Evolutionary conservation across 352 stramenopile species (phyloP), one percentile per base, ranked within the genome.

Genomic region (Phytophthora hybrid): DNA sequence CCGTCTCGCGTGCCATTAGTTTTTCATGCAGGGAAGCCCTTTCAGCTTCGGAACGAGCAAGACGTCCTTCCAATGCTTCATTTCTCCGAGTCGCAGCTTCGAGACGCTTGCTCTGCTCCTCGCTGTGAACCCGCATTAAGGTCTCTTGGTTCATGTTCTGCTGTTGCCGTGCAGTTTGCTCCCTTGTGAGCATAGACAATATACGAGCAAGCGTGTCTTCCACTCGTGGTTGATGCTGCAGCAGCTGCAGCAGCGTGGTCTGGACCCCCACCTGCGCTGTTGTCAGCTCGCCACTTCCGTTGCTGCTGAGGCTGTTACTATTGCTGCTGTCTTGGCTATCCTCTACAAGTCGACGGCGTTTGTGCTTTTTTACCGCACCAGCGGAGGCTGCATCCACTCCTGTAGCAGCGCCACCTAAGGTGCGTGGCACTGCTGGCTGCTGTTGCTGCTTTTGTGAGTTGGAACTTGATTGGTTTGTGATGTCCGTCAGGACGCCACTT

Each of bases 391-490:
- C 49, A 49, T 62, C 60, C 5, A 19, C 23, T 19, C 59, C 68
- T n/a, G 59, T 49, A 44, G 21, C 59, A 39, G 41, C 52, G n/a
- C 49, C 23, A 29, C 21, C 55, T 19, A 51, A 64, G 5, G 58
- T 49, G n/a, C 44, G 63, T 19, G 74, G 37, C 7, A 39, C 31
- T 29, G 44, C 21, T n/a, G 47, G 18, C 37, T 72, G 69, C 44
- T 77, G 61, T 47, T 76, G 73, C n/a, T 70, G 69, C 59, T 62
- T 58, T 41, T 67, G 69, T 3, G 49, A 59, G 29, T 58, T 75
- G 14, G 29, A 18, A 21, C 34, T 59, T n/a, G 74, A 9, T 29
- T 87, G 76, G 65, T 93, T 93, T n/a, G 86, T 93, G 47, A 93
- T 93, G 55, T 93, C 86, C 0, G 74, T 68, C 21, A 93, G 59